phyloP scores from a whole-genome alignment of 176 grass and related monocot species.

The Elymus sibiricus region DNA sequence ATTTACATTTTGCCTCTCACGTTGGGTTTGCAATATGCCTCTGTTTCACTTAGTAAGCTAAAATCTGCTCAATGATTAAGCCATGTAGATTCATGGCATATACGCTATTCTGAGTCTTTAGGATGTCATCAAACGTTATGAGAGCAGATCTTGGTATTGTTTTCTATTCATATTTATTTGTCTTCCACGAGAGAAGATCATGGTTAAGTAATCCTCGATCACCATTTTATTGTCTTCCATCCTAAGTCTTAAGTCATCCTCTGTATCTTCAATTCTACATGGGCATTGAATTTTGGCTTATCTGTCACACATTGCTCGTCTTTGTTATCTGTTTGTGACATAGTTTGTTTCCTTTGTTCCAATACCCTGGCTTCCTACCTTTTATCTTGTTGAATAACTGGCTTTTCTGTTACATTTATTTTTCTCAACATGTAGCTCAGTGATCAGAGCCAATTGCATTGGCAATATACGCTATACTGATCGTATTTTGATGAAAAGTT shows the following conservation, averaged over 20 bases:
- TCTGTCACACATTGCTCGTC: no score
- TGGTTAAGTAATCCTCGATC: background rate
- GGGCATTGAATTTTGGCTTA: no score
- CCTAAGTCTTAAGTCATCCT: background rate
- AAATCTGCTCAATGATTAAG: no score
- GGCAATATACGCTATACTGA: conserved; percentile 56
- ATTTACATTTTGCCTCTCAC: background rate
- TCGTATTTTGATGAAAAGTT: conserved; percentile 24
- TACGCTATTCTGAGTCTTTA: no score
- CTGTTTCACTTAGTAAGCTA: no score
- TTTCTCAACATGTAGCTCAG: conserved; percentile 3
- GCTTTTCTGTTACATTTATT: background rate
- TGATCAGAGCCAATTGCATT: conserved; percentile 43
- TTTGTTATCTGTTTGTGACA: no score
- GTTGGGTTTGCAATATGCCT: no score
- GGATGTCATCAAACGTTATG: no score
- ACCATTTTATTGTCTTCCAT: background rate
- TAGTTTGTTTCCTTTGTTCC: background rate
- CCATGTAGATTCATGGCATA: no score
- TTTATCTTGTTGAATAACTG: background rate
- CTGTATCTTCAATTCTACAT: background rate
- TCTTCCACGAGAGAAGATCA: no score
- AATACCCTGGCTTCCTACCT: background rate
- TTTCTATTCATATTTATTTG: no score
- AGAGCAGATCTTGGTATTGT: no score